Evolutionary conservation across 2,329 filamentous ascomycete species (phyloP).

Genomic region (Hypoxylon sp.): DNA sequence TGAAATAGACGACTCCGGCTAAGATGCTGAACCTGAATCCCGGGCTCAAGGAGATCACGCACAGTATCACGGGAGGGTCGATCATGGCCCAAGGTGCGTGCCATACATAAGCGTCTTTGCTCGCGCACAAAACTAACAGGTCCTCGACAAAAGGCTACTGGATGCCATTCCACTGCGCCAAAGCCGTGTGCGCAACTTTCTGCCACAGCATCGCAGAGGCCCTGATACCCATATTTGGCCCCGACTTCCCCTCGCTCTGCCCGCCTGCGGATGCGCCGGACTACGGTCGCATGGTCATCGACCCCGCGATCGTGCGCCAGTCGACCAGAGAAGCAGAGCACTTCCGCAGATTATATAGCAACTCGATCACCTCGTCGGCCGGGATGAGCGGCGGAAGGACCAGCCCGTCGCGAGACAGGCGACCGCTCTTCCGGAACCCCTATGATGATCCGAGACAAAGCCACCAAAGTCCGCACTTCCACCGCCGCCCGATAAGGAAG

Average conservation of each 20-base stretch:
- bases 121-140: conserved; percentile 25
- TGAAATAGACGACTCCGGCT: conserved; percentile 81
- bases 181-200: conserved; percentile 88
- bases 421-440: conserved; percentile 44
- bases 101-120: conserved; percentile 1
- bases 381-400: conserved; percentile 28
- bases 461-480: conserved; percentile 37
- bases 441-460: conserved; percentile 45
- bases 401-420: conserved; percentile 47
- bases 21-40: conserved; percentile 84
- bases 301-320: conserved; percentile 64
- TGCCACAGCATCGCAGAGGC: conserved; percentile 87
- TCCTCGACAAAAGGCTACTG: conserved; percentile 79
- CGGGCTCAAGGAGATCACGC: conserved; percentile 87
- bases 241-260: conserved; percentile 81
- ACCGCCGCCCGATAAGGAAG: conserved; percentile 48
- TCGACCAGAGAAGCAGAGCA: conserved; percentile 64
- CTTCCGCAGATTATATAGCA: conserved; percentile 55
- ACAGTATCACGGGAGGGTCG: conserved; percentile 94
- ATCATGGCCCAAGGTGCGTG: conserved; percentile 86
- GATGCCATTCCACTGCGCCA: conserved; percentile 91
- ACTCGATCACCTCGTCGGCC: conserved; percentile 38
- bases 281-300: conserved; percentile 76
- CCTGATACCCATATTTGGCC: conserved; percentile 90
- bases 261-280: conserved; percentile 71